Base-by-base conservation (phyloP, 331 rosid species). In the Telfairia occidentalis region DNA sequence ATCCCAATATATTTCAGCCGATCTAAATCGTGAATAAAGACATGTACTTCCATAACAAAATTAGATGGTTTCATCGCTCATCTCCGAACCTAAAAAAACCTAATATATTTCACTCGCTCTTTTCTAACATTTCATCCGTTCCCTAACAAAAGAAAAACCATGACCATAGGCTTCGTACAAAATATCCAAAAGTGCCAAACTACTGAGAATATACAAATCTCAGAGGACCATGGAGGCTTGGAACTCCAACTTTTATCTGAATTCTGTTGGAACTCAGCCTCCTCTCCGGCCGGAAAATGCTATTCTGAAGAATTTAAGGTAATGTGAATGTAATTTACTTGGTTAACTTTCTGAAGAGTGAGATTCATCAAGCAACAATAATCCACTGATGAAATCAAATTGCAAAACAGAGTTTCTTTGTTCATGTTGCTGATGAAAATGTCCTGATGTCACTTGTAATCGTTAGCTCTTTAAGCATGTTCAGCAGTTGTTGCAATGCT, bases 371-470 rank as follows among this genome's bases (percentile, higher is more conserved):
- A 5, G 72, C 54, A 59, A 57, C 80, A 37, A 38, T 18, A 42
- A 65, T 49, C 74, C 67, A 28, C 35, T 35, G 42, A 38, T 63
- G 6, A 32, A 34, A 0, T 52, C 23, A 21, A 3, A 28, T 38
- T 24, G 7, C 32, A 5, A 10, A 8, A 54, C 5, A 7, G 7
- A 19, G 1, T 67, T 37, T 38, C 12, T 19, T 52, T 21, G 4
- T 23, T 53, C 37, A 54, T 35, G 38, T 35, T 50, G 12, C 23
- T 38, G 38, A 15, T 55, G 12, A 24, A 43, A 28, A 34, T 29
- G 48, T 23, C 32, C 80, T 79, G 77, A 92, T 89, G 96, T 83
- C 87, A n/a, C 70, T 79, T 55, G 55, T 80, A 80, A 61, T 87
- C 43, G 82, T 82, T 30, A 83, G 85, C 64, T 82, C 90, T 53